phyloP scores from a whole-genome alignment of 257 asterid species.

The Plantago major region DNA sequence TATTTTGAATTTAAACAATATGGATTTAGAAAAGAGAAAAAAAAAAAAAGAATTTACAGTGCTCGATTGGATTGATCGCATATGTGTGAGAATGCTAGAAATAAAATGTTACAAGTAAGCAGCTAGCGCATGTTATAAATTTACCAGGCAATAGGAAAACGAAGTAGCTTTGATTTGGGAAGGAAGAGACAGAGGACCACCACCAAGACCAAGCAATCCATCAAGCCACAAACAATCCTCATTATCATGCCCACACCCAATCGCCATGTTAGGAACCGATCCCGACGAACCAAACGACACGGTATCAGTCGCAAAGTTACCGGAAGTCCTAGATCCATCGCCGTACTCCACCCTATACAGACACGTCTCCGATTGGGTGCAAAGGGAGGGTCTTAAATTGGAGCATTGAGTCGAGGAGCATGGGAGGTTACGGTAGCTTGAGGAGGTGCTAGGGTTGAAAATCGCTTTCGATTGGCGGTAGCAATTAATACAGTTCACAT shows the following conservation, averaged over 20 bases:
- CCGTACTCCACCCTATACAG: too few relatives aligned
- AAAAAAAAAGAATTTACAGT: too few relatives aligned
- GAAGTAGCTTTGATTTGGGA: too few relatives aligned
- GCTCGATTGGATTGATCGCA: too few relatives aligned
- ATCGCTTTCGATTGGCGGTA: conserved; percentile 63
- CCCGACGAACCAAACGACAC: conserved; percentile 52
- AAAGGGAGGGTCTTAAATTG: conserved; percentile 35
- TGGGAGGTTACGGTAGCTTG: conserved; percentile 36
- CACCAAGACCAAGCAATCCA: conserved; percentile 87
- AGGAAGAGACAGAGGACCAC: too few relatives aligned
- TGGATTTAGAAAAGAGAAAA: too few relatives aligned
- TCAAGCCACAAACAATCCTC: conserved; percentile 55
- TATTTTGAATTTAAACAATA: too few relatives aligned
- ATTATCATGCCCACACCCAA: conserved; percentile 81
- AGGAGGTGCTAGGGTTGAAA: conserved; percentile 45
- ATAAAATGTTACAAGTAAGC: too few relatives aligned
- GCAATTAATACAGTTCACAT: conserved; percentile 59
- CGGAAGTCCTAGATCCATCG: conserved; percentile 65
- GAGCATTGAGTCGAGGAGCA: conserved; percentile 48
- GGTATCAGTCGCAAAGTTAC: conserved; percentile 62
- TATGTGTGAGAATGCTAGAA: too few relatives aligned
- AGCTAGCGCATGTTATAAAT: too few relatives aligned
- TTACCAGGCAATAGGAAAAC: too few relatives aligned
- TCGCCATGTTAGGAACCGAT: conserved; percentile 36
- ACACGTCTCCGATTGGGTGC: conserved; percentile 23